Conservation (phyloP, 495 filamentous ascomycete species). For the Tricharina praecox region DNA sequence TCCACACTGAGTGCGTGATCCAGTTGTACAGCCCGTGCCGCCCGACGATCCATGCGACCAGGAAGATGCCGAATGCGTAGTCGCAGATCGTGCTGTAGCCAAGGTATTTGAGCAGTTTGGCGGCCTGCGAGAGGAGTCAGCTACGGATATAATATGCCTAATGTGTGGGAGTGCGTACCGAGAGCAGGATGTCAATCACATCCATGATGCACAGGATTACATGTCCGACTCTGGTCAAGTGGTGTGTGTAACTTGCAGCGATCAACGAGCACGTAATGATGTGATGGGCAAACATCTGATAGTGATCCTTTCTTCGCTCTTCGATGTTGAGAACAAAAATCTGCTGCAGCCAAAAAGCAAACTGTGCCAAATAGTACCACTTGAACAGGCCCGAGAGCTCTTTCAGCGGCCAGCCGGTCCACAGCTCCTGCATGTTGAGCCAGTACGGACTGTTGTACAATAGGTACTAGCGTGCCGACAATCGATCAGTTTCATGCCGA, state of each 20-base stretch:
- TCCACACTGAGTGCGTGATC: constrained; percentile 65
- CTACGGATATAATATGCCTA: too few relatives aligned
- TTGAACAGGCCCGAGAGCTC: constrained; percentile 59
- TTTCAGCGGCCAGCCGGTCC: constrained; percentile 65
- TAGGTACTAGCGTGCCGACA: constrained; percentile 45
- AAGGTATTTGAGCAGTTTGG: constrained; percentile 87
- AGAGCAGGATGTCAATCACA: constrained; percentile 70
- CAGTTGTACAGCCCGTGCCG: constrained; percentile 65
- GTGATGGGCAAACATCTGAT: constrained; percentile 92
- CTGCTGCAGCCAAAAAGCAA: constrained; percentile 87
- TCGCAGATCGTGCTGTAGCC: constrained; percentile 62
- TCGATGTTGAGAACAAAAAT: constrained; percentile 89
- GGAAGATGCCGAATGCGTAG: constrained; percentile 67
- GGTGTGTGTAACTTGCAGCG: constrained; percentile 62
- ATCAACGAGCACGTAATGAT: constrained; percentile 72
- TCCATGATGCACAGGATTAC: constrained; percentile 88
- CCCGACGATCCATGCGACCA: constrained; percentile 65
- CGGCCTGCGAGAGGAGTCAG: too few relatives aligned
- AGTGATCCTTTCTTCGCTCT: constrained; percentile 80
- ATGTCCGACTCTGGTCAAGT: constrained; percentile 71
- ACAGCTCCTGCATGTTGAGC: constrained; percentile 59
- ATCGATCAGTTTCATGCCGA: background rate
- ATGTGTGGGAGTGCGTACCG: too few relatives aligned
- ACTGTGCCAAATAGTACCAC: constrained; percentile 79
- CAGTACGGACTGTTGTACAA: constrained; percentile 62